phyloP scores from a whole-genome alignment of 257 asterid genomes.

The Handroanthus guayacan region DNA sequence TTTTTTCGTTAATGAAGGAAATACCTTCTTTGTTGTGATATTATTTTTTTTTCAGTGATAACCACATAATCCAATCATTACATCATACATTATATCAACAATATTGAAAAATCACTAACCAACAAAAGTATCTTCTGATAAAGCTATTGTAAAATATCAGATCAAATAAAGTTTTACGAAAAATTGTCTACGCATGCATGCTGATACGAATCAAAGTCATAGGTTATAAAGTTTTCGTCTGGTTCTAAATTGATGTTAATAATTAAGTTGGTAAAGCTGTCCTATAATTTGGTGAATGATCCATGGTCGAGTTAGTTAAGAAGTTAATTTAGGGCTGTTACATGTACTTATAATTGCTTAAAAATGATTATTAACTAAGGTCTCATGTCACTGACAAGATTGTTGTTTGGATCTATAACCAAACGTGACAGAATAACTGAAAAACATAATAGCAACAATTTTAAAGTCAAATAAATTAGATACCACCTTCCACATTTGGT shows the following conservation, averaged over 20 bases:
- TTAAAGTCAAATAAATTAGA: not conserved
- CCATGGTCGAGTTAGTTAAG: slow-evolving; percentile 34
- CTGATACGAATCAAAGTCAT: no score
- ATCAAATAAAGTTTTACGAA: no score
- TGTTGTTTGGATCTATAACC: slow-evolving; percentile 27
- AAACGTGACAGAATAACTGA: slow-evolving; percentile 42
- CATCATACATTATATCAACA: no score
- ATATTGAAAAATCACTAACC: no score
- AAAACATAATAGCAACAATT: slow-evolving; percentile 29
- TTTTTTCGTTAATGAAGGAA: no score
- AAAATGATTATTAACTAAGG: slow-evolving; percentile 6
- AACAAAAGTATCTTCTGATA: no score
- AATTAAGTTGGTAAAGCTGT: slow-evolving; percentile 31
- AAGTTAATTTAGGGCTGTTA: slow-evolving; percentile 43
- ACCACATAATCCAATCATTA: no score
- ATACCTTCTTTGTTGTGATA: no score
- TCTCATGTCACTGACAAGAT: slow-evolving; percentile 28
- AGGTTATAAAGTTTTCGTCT: not conserved
- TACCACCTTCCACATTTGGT: not conserved
- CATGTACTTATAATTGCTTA: slow-evolving; percentile 37
- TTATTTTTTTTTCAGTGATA: no score
- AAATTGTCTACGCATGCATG: no score
- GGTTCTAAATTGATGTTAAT: slow-evolving; percentile 26
- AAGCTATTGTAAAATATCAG: no score
- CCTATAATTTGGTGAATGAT: slow-evolving; percentile 31